phyloP scores from a whole-genome alignment of 2,329 filamentous ascomycete species.

The Diaporthe destruens region DNA sequence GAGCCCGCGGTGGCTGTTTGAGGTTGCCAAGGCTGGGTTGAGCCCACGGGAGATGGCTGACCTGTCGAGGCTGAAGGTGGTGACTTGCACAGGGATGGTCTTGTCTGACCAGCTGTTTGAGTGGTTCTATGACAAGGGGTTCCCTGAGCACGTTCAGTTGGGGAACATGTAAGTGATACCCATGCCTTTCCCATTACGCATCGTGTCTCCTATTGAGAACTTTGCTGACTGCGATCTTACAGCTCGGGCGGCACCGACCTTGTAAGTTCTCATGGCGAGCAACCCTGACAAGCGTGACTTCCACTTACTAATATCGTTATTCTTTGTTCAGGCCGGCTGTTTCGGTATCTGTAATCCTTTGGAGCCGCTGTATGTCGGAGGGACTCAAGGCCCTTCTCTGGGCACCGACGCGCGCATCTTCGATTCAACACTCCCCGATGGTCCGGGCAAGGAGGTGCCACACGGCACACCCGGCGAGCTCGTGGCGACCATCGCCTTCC shows the following conservation, averaged over 20 bases:
- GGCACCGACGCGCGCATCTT: conserved; percentile 69
- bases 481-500: conserved; percentile 77
- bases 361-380: conserved; percentile 72
- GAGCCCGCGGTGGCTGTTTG: conserved; percentile 81
- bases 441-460: conserved; percentile 58
- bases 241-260: conserved; percentile 78
- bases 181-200: too few species aligned
- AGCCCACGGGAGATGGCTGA: conserved; percentile 73
- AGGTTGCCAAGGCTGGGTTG: conserved; percentile 75
- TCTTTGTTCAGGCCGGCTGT: conserved; percentile 62
- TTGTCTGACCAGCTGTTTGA: conserved; percentile 81
- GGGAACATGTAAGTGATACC: conserved; percentile 72
- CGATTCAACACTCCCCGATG: conserved; percentile 70
- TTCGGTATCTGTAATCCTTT: conserved; percentile 76
- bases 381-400: conserved; percentile 63
- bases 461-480: conserved; percentile 80
- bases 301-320: background rate
- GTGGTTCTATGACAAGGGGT: conserved; percentile 81
- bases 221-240: background rate
- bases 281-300: background rate
- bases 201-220: background rate
- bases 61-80: conserved; percentile 69
- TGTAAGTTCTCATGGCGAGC: conserved; percentile 55
- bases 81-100: conserved; percentile 85
- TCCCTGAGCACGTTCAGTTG: conserved; percentile 75